phyloP scores from a whole-genome alignment of 2,329 filamentous ascomycete genomes.

The Sporothrix phasma region DNA sequence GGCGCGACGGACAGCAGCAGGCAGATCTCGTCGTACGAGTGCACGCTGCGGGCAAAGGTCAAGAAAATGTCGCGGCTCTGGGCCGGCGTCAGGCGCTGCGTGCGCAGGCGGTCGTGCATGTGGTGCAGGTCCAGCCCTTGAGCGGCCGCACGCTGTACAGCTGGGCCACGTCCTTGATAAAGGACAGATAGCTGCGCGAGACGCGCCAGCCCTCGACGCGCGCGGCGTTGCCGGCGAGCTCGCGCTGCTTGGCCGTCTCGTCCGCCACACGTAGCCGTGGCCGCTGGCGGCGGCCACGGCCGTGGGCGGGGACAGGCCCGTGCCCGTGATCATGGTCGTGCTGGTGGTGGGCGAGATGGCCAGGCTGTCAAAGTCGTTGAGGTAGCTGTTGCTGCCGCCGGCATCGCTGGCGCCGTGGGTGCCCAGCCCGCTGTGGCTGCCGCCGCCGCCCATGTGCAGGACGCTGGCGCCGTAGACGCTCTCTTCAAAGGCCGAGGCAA shows the following conservation, averaged over 20 bases:
- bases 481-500: conserved; percentile 91
- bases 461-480: conserved; percentile 88
- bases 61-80: conserved; percentile 80
- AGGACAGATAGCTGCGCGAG: conserved; percentile 90
- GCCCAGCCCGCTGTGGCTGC: neutral
- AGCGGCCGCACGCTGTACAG: conserved; percentile 57
- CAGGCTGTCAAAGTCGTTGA: conserved; percentile 49
- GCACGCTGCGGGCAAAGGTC: conserved; percentile 63
- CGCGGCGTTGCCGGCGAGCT: conserved; percentile 83
- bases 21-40: conserved; percentile 75
- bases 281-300: conserved; percentile 45
- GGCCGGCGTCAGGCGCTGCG: conserved; percentile 63
- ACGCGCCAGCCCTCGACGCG: conserved; percentile 95
- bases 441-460: conserved; percentile 59
- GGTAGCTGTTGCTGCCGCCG: neutral
- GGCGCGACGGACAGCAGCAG: conserved; percentile 74
- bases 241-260: conserved; percentile 66
- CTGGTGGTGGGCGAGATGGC: conserved; percentile 19
- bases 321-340: conserved; percentile 26
- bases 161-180: conserved; percentile 69
- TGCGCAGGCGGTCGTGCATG: conserved; percentile 81
- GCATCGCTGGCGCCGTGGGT: too few species aligned
- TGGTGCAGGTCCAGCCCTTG: conserved; percentile 82
- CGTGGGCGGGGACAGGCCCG: neutral
- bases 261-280: conserved; percentile 92